phyloP scores from a whole-genome alignment of 2,329 filamentous ascomycete genomes.

The Ophiocordyceps robertsii region DNA sequence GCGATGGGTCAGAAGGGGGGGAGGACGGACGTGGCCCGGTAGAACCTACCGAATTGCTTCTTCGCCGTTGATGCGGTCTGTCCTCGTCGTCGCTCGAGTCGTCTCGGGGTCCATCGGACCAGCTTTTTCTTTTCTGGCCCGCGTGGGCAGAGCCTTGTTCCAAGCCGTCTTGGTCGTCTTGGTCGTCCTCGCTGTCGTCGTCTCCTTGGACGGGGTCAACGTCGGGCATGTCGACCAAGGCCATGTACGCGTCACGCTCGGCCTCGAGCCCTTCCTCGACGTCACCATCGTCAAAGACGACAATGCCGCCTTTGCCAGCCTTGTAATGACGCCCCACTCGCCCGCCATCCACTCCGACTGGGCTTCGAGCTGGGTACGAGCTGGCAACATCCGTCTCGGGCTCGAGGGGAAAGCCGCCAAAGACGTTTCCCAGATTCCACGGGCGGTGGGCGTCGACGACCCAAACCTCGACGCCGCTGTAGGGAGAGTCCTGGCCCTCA shows the following conservation, averaged over 20 bases:
- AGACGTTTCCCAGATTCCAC: constrained; percentile 91
- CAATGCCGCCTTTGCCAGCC: constrained; percentile 70
- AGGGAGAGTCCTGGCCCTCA: constrained; percentile 51
- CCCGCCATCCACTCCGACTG: constrained; percentile 57
- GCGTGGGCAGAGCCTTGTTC: constrained; percentile 24
- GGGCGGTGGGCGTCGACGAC: constrained; percentile 81
- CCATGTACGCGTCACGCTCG: constrained; percentile 73
- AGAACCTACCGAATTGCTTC: constrained; percentile 69
- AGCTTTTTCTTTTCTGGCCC: constrained; percentile 68
- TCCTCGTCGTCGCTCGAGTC: constrained; percentile 61
- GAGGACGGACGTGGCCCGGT: background rate
- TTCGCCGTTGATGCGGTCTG: constrained; percentile 63
- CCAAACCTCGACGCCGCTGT: constrained; percentile 89
- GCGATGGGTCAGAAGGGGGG: constrained; percentile 6
- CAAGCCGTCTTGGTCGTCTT: constrained; percentile 35
- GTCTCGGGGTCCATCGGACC: constrained; percentile 56
- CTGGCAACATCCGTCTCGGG: constrained; percentile 32
- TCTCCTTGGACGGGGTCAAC: constrained; percentile 66
- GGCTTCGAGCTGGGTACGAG: constrained; percentile 37
- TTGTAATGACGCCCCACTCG: constrained; percentile 59
- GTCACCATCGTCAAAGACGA: constrained; percentile 94
- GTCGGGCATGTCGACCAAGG: constrained; percentile 83
- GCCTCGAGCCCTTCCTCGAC: constrained; percentile 66
- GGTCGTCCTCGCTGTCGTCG: constrained; percentile 53
- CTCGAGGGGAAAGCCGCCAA: constrained; percentile 56